These are phyloP conservation scores for Emmonsia crescens DNA, from an alignment of 2,329 filamentous ascomycete genomes.

Conservation along the genomic window DNA sequence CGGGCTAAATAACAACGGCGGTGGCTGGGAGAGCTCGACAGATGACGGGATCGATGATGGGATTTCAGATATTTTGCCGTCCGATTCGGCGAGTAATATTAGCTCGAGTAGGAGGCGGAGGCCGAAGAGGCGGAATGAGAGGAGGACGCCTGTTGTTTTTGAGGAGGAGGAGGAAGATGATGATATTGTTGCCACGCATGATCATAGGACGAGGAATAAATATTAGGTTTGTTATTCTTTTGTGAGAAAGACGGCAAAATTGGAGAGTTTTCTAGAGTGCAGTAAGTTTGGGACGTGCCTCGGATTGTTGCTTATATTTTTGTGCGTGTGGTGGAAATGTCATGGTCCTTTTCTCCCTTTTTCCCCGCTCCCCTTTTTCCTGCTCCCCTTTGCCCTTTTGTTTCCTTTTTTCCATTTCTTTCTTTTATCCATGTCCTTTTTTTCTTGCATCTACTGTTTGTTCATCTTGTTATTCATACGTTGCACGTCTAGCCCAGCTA, in stretches of 20 bases:
- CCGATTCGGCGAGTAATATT: slow-evolving; percentile 41
- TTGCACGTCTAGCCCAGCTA: not conserved
- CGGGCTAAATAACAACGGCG: slow-evolving; percentile 7
- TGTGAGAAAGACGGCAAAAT: too few relatives aligned
- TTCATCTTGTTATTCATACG: not conserved
- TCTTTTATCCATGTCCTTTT: not conserved
- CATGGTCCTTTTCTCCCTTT: not conserved
- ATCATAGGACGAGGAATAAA: slow-evolving; percentile 18
- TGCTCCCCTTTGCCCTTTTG: not conserved
- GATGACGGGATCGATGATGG: slow-evolving; percentile 38
- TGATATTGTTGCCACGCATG: slow-evolving; percentile 2
- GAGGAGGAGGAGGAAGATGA: slow-evolving; percentile 39
- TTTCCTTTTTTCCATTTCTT: not conserved
- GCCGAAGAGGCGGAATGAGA: slow-evolving; percentile 37
- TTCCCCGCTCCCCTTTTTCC: not conserved
- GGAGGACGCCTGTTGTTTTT: slow-evolving; percentile 38
- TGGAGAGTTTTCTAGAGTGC: not conserved
- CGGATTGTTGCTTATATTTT: not conserved
- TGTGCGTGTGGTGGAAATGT: not conserved
- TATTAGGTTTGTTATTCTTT: not conserved
- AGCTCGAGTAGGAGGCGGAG: slow-evolving; percentile 33
- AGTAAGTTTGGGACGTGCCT: too few relatives aligned
- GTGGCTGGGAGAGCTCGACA: slow-evolving; percentile 30
- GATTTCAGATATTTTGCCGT: slow-evolving; percentile 34
- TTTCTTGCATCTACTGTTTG: not conserved